Base-by-base conservation (phyloP, 192 early-diverging fungal genomes). In the Entomortierella lignicola region DNA sequence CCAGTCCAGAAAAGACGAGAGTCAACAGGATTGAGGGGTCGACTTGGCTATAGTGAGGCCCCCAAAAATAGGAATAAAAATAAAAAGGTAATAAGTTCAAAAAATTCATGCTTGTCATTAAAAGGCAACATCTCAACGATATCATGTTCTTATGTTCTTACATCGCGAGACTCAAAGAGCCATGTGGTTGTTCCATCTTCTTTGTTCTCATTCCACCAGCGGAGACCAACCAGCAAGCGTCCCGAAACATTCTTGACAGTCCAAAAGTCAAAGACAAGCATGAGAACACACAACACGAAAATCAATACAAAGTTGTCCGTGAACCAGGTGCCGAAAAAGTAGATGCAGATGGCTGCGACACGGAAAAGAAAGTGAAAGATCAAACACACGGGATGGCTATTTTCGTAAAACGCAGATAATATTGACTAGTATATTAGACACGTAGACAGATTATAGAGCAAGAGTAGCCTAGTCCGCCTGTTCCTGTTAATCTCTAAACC, bases 161-260 rank as follows among this genome's bases (percentile, higher is more conserved):
- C 94, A 71, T 96, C 91, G 43, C 91, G 88, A 51, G 92, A 93
- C 79, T 99, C 98, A 89, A 98, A 99, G 18, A 96, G 89, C 98
- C 98, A 99, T 66, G 89, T 91, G 66, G 92, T 96, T 4, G 94
- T 89, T 32, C 98, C 98, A 81, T 98, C 98, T 52, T 97, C 96
- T 53, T 89, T 88, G 68, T 98, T 95, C 82, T 98, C 94, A 84
- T 97, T 99, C 98, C 98, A 99, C 98, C 98, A 99, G 67, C 98
- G 89, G 60, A 99, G 83, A 23, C 98, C 98, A 17, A 99, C 98
- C 51, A 99, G 86, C 43, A 98, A 84, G 55, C 98, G 90, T 0
- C 98, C 98, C 25, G 96, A 93, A 23, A 99, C 93, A 77, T 99
- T 99, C 82, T 99, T 99, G 20, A 98, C 96, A 0, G 95, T 98